Base-by-base conservation (phyloP, 441 rosid species). In the Iberis amara region DNA sequence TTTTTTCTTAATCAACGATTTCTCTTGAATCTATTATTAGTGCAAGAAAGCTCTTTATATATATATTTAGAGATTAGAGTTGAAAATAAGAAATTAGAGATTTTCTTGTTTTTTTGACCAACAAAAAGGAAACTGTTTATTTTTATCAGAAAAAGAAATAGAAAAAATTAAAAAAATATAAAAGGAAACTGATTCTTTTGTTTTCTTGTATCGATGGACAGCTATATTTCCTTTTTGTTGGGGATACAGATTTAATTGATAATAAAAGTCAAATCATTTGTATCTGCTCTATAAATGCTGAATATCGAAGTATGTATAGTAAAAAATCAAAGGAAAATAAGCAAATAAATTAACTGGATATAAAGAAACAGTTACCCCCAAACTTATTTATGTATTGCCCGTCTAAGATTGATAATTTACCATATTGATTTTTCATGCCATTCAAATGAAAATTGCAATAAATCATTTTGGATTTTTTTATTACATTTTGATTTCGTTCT, bases 161-260 rank as follows among this genome's bases (percentile, higher is more conserved):
- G 21, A 18, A 3, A 18, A 18, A 18, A 18, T 3, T 1, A 3
- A n/a, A 18, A 18, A 18, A 18, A 18, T 18, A 18, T 18, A 18
- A 18, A 18, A 18, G 21, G 21, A 18, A 21, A 8, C 21, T n/a
- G 0, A 54, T 39, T 33, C 21, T 23, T 4, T 23, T 6, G 6
- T 30, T 44, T 48, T 42, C 48, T n/a, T 52, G 38, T 2, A 38
- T 30, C 21, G 13, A 37, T 30, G 15, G 47, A 13, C 12, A 45
- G n/a, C 36, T 45, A 11, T 39, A 8, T 26, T 48, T 24, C 27
- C 13, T 3, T 3, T 14, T 62, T 11, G 0, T 7, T 11, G 51
- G 12, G 12, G 62, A 55, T 63, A 11, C 32, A 63, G 44, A 15
- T 39, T 32, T 26, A 14, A 7, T 11, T 14, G 27, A 9, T 36